Conservation (phyloP, 352 stramenopile genomes). For the Saprolegnia diclina region DNA sequence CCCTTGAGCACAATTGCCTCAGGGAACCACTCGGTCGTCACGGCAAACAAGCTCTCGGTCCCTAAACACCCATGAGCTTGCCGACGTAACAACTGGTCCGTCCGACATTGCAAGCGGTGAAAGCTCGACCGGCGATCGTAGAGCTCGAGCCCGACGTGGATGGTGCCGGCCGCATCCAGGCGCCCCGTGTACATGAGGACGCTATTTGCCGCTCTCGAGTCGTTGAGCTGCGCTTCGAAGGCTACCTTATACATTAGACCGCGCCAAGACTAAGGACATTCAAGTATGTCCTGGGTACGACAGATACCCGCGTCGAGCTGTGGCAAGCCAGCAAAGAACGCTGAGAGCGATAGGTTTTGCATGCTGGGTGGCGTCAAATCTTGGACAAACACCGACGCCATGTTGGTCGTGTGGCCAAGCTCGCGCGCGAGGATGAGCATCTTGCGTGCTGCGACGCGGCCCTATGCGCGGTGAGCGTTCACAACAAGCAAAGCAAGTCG, state of each 20-base stretch:
- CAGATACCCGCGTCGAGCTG: slow-evolving; percentile 9
- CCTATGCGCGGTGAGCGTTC: neutral
- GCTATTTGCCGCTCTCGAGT: neutral
- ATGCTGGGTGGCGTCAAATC: neutral
- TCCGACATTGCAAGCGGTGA: neutral
- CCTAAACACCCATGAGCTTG: slow-evolving; percentile 2
- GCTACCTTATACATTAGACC: no score
- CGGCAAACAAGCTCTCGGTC: slow-evolving; percentile 18
- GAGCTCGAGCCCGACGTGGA: neutral
- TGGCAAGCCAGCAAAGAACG: slow-evolving; percentile 10
- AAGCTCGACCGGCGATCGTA: neutral
- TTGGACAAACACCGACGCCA: neutral
- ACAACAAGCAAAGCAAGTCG: neutral
- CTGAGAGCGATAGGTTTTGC: neutral
- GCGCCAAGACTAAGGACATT: no score
- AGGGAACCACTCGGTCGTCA: slow-evolving; percentile 9
- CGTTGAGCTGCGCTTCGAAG: neutral
- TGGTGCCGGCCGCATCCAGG: neutral
- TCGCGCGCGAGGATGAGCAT: slow-evolving; percentile 7
- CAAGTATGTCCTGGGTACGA: no score
- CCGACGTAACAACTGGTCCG: neutral
- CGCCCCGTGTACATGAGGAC: slow-evolving; percentile 11
- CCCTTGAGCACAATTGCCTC: slow-evolving; percentile 2
- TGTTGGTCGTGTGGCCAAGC: neutral
- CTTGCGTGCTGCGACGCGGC: slow-evolving; percentile 2